phyloP scores from a whole-genome alignment of 192 early-diverging fungal genomes.

The Geranomyces michiganensis region DNA sequence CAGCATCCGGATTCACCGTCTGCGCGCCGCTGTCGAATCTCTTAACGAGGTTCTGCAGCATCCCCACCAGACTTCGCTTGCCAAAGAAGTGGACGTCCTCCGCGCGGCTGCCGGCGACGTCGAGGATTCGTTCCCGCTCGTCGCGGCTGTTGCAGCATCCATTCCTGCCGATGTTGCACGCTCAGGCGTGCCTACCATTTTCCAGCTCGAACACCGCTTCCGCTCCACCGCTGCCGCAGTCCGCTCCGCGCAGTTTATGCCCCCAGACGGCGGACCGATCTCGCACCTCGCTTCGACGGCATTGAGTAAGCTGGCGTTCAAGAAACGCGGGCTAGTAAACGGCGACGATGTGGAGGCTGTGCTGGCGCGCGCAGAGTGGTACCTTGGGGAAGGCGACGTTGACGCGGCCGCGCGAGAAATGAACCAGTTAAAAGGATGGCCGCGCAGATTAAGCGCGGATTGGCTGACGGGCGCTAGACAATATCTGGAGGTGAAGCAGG shows the following conservation, averaged over 20 bases:
- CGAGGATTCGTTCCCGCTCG: slow-evolving; percentile 44
- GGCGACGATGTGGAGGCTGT: slow-evolving; percentile 87
- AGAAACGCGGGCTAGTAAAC: slow-evolving; percentile 80
- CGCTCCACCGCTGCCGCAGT: slow-evolving; percentile 66
- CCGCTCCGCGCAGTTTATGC: slow-evolving; percentile 79
- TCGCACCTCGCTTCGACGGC: slow-evolving; percentile 74
- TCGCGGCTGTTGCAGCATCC: slow-evolving; percentile 37
- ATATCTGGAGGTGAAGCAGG: slow-evolving; percentile 88
- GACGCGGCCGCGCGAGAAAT: slow-evolving; percentile 87
- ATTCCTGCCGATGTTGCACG: slow-evolving; percentile 54
- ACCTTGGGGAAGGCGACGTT: slow-evolving; percentile 76
- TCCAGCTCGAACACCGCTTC: slow-evolving; percentile 72
- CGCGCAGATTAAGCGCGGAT: slow-evolving; percentile 79
- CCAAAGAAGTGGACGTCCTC: slow-evolving; percentile 68
- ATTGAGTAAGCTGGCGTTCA: slow-evolving; percentile 78
- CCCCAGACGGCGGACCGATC: slow-evolving; percentile 83
- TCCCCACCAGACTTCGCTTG: slow-evolving; percentile 60
- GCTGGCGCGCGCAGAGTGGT: slow-evolving; percentile 74
- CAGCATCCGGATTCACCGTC: slow-evolving; percentile 62
- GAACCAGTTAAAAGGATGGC: slow-evolving; percentile 93
- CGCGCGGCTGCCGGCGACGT: slow-evolving; percentile 50
- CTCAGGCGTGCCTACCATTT: slow-evolving; percentile 61
- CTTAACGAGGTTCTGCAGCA: slow-evolving; percentile 58
- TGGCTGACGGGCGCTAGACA: slow-evolving; percentile 82
- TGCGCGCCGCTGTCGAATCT: slow-evolving; percentile 68